phyloP scores from a whole-genome alignment of 352 stramenopile genomes.

The Globisporangium polare region DNA sequence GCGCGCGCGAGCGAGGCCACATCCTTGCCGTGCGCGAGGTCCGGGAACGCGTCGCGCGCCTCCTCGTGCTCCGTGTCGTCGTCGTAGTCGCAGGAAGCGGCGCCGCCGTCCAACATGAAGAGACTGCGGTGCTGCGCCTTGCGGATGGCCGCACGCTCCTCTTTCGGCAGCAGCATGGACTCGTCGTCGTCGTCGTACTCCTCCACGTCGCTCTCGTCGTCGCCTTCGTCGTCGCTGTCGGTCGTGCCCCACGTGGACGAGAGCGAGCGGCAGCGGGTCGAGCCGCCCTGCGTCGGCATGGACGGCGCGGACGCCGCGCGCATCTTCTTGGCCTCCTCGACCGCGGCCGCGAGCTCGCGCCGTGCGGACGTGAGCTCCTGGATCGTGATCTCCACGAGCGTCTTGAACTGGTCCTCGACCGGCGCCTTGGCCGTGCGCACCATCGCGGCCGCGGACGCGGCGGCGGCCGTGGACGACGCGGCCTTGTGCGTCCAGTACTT shows the following conservation, averaged over 20 bases:
- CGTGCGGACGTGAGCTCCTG: constrained; percentile 9
- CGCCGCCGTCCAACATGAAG: constrained; percentile 7
- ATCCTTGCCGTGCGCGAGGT: constrained; percentile 7
- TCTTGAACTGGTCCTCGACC: constrained; percentile 13
- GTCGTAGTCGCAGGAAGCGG: constrained; percentile 22
- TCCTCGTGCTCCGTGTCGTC: constrained; percentile 36
- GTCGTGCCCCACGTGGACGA: constrained; percentile 65
- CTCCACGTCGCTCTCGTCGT: constrained; percentile 19
- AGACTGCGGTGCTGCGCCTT: constrained; percentile 2
- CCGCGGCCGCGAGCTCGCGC: constrained; percentile 6
- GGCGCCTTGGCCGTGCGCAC: not conserved
- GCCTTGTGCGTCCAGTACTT: constrained; percentile 11
- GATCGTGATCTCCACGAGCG: constrained; percentile 13
- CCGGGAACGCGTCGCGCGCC: constrained; percentile 11
- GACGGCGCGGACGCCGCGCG: constrained; percentile 14
- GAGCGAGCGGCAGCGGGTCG: constrained; percentile 40
- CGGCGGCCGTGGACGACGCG: not conserved
- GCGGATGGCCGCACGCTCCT: not conserved
- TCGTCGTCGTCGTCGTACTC: constrained; percentile 28
- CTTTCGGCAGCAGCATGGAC: not conserved
- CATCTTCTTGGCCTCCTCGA: constrained; percentile 18
- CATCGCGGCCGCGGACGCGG: not conserved
- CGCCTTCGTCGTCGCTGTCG: constrained; percentile 36
- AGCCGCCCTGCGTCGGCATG: constrained; percentile 11
- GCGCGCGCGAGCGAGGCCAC: constrained; percentile 13